Evolutionary conservation across 1,284 basidiomycete genomes (phyloP).

Genomic region (Apiotrichum gracile): DNA sequence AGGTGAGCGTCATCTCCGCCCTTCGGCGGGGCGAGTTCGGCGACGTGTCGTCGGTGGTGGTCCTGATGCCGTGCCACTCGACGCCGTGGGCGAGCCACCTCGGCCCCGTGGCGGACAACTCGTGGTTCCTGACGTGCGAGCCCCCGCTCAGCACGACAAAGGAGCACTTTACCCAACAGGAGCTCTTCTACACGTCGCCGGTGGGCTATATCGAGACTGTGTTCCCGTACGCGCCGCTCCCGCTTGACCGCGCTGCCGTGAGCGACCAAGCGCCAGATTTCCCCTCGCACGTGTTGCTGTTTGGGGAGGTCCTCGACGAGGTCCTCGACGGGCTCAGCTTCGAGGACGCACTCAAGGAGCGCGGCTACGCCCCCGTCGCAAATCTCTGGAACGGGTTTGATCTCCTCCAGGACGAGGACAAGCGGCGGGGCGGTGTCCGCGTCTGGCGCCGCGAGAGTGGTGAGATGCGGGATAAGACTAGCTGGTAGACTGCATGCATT

Average conservation of each 20-base stretch:
- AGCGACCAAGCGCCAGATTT: not conserved
- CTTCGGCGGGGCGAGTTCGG: conserved; percentile 25
- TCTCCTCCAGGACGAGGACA: conserved; percentile 68
- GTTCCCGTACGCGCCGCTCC: conserved; percentile 55
- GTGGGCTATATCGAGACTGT: conserved; percentile 58
- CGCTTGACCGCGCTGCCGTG: conserved; percentile 46
- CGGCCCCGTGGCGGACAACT: conserved; percentile 53
- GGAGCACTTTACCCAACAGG: conserved; percentile 72
- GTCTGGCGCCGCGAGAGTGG: conserved; percentile 21
- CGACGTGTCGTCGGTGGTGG: conserved; percentile 56
- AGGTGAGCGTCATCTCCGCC: conserved; percentile 61
- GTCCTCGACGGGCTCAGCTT: conserved; percentile 38
- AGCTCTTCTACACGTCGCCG: conserved; percentile 74
- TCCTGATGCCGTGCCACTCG: conserved; percentile 97
- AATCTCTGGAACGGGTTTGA: conserved; percentile 58
- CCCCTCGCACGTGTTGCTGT: conserved; percentile 75
- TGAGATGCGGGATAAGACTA: not conserved
- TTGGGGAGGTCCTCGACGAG: conserved; percentile 62
- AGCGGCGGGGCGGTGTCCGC: conserved; percentile 66
- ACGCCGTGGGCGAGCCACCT: conserved; percentile 89
- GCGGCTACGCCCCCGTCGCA: conserved; percentile 61
- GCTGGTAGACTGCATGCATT: not conserved
- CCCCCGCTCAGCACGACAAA: conserved; percentile 58
- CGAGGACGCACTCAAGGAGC: conserved; percentile 50
- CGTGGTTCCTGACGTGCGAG: conserved; percentile 83